phyloP scores from a whole-genome alignment of 495 filamentous ascomycete genomes.

The Xylaria venustula region DNA sequence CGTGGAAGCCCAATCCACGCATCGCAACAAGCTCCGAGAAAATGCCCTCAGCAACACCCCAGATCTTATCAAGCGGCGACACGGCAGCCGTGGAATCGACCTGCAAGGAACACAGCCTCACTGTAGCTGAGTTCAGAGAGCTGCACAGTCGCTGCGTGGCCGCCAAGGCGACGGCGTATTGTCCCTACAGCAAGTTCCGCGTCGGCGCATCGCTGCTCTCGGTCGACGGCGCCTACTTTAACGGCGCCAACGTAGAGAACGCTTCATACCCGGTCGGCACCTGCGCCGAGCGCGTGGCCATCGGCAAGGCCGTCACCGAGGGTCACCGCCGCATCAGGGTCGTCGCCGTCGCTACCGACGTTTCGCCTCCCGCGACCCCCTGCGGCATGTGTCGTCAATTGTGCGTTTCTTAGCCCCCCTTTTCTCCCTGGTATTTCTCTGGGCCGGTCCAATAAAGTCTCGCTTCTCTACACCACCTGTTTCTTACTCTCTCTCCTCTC shows the following conservation, averaged over 20 bases:
- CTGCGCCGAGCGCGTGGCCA: conserved; percentile 87
- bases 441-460: neutral
- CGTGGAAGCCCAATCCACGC: too few species aligned
- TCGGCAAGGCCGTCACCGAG: conserved; percentile 73
- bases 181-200: conserved; percentile 91
- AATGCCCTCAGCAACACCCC: conserved; percentile 14
- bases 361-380: conserved; percentile 65
- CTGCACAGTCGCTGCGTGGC: conserved; percentile 58
- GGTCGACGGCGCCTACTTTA: conserved; percentile 56
- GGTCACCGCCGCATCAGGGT: conserved; percentile 74
- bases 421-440: neutral
- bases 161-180: conserved; percentile 78
- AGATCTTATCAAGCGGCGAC: conserved; percentile 27
- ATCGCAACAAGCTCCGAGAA: neutral
- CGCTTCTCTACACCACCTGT: neutral
- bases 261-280: conserved; percentile 87
- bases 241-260: conserved; percentile 92
- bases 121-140: conserved; percentile 56
- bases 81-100: conserved; percentile 22
- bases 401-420: conserved; percentile 33
- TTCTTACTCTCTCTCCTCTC: neutral
- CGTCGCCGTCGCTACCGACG: conserved; percentile 83
- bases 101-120: conserved; percentile 49
- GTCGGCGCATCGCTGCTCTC: conserved; percentile 83
- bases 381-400: conserved; percentile 71